phyloP scores from a whole-genome alignment of 2,329 filamentous ascomycete species.

The Tolypocladium pustulatum region DNA sequence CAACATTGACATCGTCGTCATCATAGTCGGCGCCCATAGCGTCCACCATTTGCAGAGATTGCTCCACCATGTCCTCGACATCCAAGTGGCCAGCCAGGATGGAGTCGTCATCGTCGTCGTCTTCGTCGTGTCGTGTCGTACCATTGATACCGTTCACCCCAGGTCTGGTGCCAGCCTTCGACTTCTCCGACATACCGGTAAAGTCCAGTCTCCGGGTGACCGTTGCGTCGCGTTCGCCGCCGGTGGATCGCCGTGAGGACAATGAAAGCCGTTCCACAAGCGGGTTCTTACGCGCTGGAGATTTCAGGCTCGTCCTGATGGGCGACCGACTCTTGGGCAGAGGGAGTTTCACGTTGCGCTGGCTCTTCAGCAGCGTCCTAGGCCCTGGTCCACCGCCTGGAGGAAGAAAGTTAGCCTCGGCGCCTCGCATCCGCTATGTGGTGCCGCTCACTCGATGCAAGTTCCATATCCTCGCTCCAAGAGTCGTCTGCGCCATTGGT shows the following conservation, averaged over 20 bases:
- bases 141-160: constrained; percentile 20
- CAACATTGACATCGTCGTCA: neutral
- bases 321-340: constrained; percentile 45
- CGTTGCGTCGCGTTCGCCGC: constrained; percentile 22
- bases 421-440: neutral
- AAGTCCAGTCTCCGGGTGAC: constrained; percentile 49
- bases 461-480: constrained; percentile 41
- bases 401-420: neutral
- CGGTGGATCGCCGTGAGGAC: constrained; percentile 28
- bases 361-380: constrained; percentile 39
- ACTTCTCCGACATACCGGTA: constrained; percentile 10
- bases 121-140: constrained; percentile 11
- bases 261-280: constrained; percentile 44
- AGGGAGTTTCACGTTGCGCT: constrained; percentile 36
- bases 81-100: constrained; percentile 14
- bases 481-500: constrained; percentile 14
- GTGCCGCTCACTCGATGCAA: constrained; percentile 33
- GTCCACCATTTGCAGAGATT: constrained; percentile 32
- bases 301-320: constrained; percentile 49
- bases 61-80: constrained; percentile 22
- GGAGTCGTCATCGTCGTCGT: constrained; percentile 15
- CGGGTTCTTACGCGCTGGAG: constrained; percentile 52
- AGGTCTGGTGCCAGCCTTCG: constrained; percentile 1
- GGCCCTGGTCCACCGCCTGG: constrained; percentile 44
- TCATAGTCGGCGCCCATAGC: constrained; percentile 14